Base-by-base conservation (phyloP, 768 basidiomycete species). In the Mycena floridula region DNA sequence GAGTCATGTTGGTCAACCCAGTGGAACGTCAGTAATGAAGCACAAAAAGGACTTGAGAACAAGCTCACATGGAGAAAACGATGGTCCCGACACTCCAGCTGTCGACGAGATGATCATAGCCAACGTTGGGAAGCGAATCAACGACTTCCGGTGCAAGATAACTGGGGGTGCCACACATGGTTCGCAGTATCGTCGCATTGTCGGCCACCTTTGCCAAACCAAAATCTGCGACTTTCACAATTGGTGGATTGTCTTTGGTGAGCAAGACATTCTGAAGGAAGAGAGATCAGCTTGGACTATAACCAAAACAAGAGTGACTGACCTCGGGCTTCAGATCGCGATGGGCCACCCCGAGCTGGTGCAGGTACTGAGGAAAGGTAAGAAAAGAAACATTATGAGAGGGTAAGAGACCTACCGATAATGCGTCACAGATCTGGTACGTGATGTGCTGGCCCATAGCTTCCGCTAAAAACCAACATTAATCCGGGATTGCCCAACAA, bases 61-160 rank as follows among this genome's bases (percentile, higher is more conserved):
- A 42, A 27, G 40, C 36, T 24, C 28, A 92, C 93, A 91, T 93
- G 21, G 85, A 85, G 55, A 85, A 98, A 1, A 97, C 78, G 43
- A 98, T 96, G 18, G 96, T 91, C 5, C 96, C 95, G 9, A 93
- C 79, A 37, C 90, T 94, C 93, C 93, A 99, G 50, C 89, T 91
- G 58, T 99, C 96, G 40, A 98, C 96, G 16, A 86, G 67, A 46
- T 83, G 78, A 55, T 86, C 83, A 56, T 99, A 98, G 3, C 93
- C 94, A 45, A 77, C 67, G 23, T 71, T 63, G 35, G 74, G 68
- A 36, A 70, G 62, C 50, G 85, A 82, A 49, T 66, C 67, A 40
- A 97, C 86, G 25, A 99, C 90, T 54, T 97, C 94, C 1, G 91
- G 91, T 1, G 92, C 93, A 5, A 96, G 81, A 59, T 97, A 97